Percentiles rank a stretch among this genome's conserved stretches.
These are phyloP conservation scores for Oenanthe javanica DNA, from an alignment of 140 eudicot species.

Conservation along the genomic window DNA sequence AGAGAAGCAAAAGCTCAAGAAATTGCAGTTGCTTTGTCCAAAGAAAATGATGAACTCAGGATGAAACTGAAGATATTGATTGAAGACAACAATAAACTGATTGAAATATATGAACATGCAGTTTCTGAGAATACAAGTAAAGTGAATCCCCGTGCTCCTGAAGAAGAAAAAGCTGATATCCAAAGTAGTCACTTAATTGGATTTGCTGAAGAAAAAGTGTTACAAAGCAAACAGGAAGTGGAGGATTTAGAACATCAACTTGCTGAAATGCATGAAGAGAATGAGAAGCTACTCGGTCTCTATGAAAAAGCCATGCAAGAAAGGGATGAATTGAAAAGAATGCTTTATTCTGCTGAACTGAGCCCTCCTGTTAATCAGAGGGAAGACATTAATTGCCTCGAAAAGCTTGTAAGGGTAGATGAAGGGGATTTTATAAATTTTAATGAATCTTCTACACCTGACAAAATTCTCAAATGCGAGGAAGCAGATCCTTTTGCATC, in stretches of 20 bases:
- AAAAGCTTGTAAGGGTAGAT: slow-evolving; percentile 46
- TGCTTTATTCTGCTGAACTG: slow-evolving; percentile 28
- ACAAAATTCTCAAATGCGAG: slow-evolving; percentile 10
- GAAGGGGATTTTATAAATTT: slow-evolving; percentile 23
- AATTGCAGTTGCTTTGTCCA: slow-evolving; percentile 65
- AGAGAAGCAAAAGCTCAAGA: slow-evolving; percentile 98
- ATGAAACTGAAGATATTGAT: slow-evolving; percentile 68
- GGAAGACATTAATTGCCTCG: slow-evolving; percentile 30
- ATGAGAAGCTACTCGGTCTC: slow-evolving; percentile 61
- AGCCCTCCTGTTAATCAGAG: not conserved
- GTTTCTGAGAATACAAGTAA: slow-evolving; percentile 46
- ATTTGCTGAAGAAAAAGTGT: slow-evolving; percentile 33
- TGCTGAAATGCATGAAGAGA: slow-evolving; percentile 86
- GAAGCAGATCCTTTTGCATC: slow-evolving; percentile 16
- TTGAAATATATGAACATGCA: slow-evolving; percentile 80
- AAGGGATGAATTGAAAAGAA: slow-evolving; percentile 64
- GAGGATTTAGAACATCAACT: slow-evolving; percentile 59
- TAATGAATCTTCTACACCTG: slow-evolving; percentile 11
- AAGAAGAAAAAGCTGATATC: slow-evolving; percentile 15
- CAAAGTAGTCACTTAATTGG: slow-evolving; percentile 14
- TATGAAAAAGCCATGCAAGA: slow-evolving; percentile 97
- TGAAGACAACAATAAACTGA: slow-evolving; percentile 83
- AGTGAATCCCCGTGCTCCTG: slow-evolving; percentile 20
- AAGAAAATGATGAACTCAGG: slow-evolving; percentile 84
- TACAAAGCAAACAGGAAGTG: slow-evolving; percentile 26